phyloP scores from a whole-genome alignment of 2,329 filamentous ascomycete species.

The Ophiocordyceps camponoti-leonardi region DNA sequence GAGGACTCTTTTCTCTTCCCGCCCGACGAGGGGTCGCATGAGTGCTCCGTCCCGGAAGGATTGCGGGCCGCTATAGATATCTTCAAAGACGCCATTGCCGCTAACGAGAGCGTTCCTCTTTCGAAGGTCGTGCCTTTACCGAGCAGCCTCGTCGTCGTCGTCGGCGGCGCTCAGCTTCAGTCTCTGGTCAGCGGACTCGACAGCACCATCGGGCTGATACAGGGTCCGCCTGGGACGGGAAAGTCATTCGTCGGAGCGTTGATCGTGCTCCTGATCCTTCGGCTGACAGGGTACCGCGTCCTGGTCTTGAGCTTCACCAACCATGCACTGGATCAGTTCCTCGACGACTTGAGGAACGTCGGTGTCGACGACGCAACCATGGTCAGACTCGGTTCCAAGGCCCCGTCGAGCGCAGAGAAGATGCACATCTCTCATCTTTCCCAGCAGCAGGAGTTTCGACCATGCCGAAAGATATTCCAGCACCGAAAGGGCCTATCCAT shows the following conservation, averaged over 20 bases:
- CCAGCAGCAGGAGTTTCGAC: neutral
- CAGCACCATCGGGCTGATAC: constrained; percentile 41
- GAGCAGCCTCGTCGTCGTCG: constrained; percentile 9
- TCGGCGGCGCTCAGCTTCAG: constrained; percentile 27
- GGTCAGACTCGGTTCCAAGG: constrained; percentile 47
- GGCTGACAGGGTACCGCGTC: constrained; percentile 30
- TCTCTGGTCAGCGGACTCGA: constrained; percentile 38
- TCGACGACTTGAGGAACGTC: constrained; percentile 44
- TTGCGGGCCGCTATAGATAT: constrained; percentile 1
- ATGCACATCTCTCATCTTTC: constrained; percentile 28
- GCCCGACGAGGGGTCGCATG: constrained; percentile 1
- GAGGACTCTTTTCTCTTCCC: constrained; percentile 29
- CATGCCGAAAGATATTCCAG: too few species aligned
- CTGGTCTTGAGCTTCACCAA: constrained; percentile 54
- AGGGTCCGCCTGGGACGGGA: constrained; percentile 61
- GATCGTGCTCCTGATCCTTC: constrained; percentile 36
- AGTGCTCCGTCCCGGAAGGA: constrained; percentile 2
- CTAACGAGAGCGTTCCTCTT: constrained; percentile 2
- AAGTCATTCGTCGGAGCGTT: constrained; percentile 59
- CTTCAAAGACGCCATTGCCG: neutral
- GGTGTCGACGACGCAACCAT: constrained; percentile 33
- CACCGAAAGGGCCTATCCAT: too few species aligned
- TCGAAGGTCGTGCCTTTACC: neutral
- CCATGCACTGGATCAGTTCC: constrained; percentile 47
- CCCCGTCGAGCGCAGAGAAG: constrained; percentile 24